Evolutionary conservation across 176 grass and related monocot genomes (phyloP).

Genomic region (Dactylis glomerata): DNA sequence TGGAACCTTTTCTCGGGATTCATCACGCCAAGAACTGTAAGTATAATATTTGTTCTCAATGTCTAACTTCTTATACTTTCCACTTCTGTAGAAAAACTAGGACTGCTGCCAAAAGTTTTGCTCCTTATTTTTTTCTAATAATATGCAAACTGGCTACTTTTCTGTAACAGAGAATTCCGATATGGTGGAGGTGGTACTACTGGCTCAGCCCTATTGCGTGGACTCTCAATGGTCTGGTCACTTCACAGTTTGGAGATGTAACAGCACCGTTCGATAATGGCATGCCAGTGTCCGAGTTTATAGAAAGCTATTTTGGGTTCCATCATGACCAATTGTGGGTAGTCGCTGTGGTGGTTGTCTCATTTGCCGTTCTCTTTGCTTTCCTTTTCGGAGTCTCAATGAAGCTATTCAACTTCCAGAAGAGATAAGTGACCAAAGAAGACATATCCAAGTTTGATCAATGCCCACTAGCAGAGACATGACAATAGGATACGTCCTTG

Average conservation of each 20-base stretch:
- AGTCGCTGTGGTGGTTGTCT: conserved; percentile 40
- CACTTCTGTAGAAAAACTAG: not conserved
- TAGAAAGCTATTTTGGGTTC: conserved; percentile 62
- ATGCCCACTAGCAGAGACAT: not conserved
- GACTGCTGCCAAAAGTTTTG: not conserved
- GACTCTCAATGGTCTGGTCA: conserved; percentile 70
- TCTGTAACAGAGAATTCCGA: conserved; percentile 51
- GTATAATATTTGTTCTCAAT: not conserved
- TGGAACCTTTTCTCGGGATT: conserved; percentile 92
- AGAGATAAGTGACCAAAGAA: conserved; percentile 37
- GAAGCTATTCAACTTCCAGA: conserved; percentile 81
- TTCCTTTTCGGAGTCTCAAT: conserved; percentile 62
- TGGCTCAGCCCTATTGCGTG: conserved; percentile 69
- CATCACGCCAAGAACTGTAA: conserved; percentile 69
- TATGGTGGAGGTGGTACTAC: conserved; percentile 90
- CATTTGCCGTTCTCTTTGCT: conserved; percentile 57
- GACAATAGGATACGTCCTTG: not conserved
- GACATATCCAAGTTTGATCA: not conserved
- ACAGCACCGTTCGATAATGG: not conserved
- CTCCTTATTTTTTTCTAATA: conserved; percentile 14
- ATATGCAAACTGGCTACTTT: not conserved
- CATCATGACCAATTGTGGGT: conserved; percentile 48
- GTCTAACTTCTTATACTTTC: not conserved
- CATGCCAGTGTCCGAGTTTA: conserved; percentile 28
- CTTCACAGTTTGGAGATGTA: conserved; percentile 69